Percentiles rank a stretch among this genome's conserved stretches.
phyloP scores from a whole-genome alignment of 176 grass and related monocot genomes.

The Melocanna baccifera region DNA sequence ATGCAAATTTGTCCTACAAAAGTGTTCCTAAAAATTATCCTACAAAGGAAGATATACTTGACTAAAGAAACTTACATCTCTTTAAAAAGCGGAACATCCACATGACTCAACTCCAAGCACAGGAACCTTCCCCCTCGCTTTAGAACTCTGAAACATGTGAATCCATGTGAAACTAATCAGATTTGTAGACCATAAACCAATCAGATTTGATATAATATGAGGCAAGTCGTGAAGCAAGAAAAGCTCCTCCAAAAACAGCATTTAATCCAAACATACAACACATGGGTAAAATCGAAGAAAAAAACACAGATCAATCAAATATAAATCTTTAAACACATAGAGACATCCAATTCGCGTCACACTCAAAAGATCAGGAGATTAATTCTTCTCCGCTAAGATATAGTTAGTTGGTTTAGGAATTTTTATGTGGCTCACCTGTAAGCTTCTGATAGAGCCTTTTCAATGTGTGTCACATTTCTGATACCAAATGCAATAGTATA shows the following conservation, averaged over 20 bases:
- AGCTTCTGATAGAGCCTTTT: conserved; percentile 84
- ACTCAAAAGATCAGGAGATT: not conserved
- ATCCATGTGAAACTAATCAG: conserved; percentile 22
- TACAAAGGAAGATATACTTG: not conserved
- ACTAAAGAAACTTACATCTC: conserved; percentile 58
- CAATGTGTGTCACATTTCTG: conserved; percentile 93
- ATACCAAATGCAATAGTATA: conserved; percentile 96
- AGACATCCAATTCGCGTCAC: not conserved
- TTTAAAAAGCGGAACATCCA: conserved; percentile 74
- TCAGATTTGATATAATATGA: not conserved
- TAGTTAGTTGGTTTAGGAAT: not conserved
- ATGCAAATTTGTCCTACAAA: conserved; percentile 10
- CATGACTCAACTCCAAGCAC: conserved; percentile 92
- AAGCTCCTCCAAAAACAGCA: not conserved
- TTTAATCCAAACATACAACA: not conserved
- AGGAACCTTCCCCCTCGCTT: conserved; percentile 86
- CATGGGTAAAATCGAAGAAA: not conserved
- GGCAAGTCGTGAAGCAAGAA: not conserved
- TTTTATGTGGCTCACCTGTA: conserved; percentile 50
- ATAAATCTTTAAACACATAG: not conserved
- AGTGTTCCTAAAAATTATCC: not conserved
- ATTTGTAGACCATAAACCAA: not conserved
- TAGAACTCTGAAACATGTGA: conserved; percentile 60
- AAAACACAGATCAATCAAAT: not conserved
- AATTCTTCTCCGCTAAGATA: not conserved